Base-by-base conservation (phyloP, 1,284 basidiomycete species). In the Phylloporus gajari region DNA sequence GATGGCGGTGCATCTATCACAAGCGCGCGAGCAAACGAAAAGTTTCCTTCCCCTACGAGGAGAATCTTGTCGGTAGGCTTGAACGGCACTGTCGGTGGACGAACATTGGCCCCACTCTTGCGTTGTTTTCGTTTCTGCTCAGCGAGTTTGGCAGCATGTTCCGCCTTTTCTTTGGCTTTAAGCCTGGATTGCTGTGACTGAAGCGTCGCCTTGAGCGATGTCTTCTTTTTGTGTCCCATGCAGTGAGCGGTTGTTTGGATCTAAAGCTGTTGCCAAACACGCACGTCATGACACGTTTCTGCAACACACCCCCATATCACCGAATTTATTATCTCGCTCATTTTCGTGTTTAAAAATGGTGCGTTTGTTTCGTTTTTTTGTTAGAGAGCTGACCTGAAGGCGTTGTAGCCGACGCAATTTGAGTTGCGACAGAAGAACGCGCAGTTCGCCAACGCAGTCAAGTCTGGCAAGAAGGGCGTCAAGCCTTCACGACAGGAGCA, bases 11-110 rank as follows among this genome's bases (percentile, higher is more conserved):
- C 88, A 76, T 87, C 85, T 69, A 83, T 81, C 23, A 95, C 83
- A 12, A 99, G 87, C 13, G 96, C 92, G 32, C 90, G 90, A 1
- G 97, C 88, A 79, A 97, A 99, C 2, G 96, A 97, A 78, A 99
- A 99, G 82, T 99, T 97, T 38, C 95, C 95, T 85, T 99, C 97
- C n/a, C 97, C 97, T 65, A 99, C 86, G 51, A 98, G 88, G 23
- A 99, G 88, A 63, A 99, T 93, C 59, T 86, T 91, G 81, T 98
- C 95, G 40, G 91, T 91, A 0, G 88, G 77, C 7, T 82, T 84
- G 83, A 97, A 96, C 0, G 96, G 96, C n/a, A 94, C 85, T 1
- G 88, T 92, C 2, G 85, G 83, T 44, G 82, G 85, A n/a, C 75
- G 82, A 62, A 79, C 74, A 38, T 84, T 72, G 70, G 80, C 70